Evolutionary conservation across 2,329 filamentous ascomycete species (phyloP).

Genomic region (Colletotrichum horii): DNA sequence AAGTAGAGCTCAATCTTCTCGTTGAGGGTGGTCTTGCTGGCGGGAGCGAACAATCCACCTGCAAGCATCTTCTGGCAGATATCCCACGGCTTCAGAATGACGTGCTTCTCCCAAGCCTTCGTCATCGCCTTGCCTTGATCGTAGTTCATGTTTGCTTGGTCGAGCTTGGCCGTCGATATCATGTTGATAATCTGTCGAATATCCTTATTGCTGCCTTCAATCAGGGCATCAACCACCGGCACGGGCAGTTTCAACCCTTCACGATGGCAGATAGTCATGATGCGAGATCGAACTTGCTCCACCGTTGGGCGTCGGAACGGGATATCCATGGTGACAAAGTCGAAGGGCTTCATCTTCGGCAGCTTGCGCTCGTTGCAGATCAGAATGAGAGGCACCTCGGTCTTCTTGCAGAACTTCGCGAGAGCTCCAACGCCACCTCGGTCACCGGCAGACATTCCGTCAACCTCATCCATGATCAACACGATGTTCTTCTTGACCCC

Average conservation of each 20-base stretch:
- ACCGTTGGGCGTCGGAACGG: constrained; percentile 88
- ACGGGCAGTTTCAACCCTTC: constrained; percentile 87
- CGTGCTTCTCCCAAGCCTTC: constrained; percentile 97
- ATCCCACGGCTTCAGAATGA: constrained; percentile 97
- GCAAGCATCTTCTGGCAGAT: constrained; percentile 93
- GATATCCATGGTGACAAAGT: constrained; percentile 82
- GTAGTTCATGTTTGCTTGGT: constrained; percentile 79
- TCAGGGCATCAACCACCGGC: constrained; percentile 87
- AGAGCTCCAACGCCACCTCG: constrained; percentile 93
- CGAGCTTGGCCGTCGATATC: constrained; percentile 92
- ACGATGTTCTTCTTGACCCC: constrained; percentile 88
- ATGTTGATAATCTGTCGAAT: constrained; percentile 99
- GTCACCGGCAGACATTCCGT: constrained; percentile 98
- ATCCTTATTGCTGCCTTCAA: constrained; percentile 93
- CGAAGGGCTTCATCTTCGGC: constrained; percentile 99
- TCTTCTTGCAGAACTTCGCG: constrained; percentile 94
- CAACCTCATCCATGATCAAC: constrained; percentile 98
- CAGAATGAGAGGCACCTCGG: constrained; percentile 90
- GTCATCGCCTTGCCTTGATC: constrained; percentile 92
- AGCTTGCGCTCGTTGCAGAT: constrained; percentile 95
- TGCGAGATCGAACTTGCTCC: constrained; percentile 87
- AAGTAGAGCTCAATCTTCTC: constrained; percentile 99
- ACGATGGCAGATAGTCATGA: constrained; percentile 93
- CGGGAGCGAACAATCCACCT: constrained; percentile 82
- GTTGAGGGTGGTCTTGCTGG: constrained; percentile 86